Evolutionary conservation across 2,329 filamentous ascomycete genomes (phyloP).

Genomic region (Cladosporium sp.): DNA sequence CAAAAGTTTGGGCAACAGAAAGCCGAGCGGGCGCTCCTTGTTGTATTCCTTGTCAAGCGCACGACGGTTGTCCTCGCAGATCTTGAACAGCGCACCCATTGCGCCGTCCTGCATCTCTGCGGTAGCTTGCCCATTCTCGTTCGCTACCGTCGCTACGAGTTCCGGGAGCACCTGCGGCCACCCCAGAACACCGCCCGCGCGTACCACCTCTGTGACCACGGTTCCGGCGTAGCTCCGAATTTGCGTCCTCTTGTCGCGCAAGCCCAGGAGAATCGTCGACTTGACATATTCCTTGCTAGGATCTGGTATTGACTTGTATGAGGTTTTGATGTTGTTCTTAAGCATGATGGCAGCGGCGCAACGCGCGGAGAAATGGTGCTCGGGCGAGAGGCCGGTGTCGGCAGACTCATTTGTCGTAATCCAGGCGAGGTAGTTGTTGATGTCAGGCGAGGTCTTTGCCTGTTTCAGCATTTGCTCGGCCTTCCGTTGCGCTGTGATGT

Average conservation of each 20-base stretch:
- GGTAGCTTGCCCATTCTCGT: conserved; percentile 56
- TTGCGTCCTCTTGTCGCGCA: conserved; percentile 76
- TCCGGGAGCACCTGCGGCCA: conserved; percentile 91
- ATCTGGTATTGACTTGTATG: conserved; percentile 71
- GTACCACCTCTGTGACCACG: conserved; percentile 88
- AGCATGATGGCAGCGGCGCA: conserved; percentile 89
- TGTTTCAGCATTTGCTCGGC: conserved; percentile 89
- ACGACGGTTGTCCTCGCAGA: conserved; percentile 93
- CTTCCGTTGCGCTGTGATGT: conserved; percentile 77
- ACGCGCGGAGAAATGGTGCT: conserved; percentile 67
- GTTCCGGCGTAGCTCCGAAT: conserved; percentile 88
- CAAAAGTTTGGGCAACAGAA: conserved; percentile 85
- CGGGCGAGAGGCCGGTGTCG: conserved; percentile 52
- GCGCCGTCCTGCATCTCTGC: conserved; percentile 80
- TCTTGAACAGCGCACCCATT: conserved; percentile 88
- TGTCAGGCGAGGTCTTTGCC: conserved; percentile 81
- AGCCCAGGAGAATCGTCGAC: conserved; percentile 67
- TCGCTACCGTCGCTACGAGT: conserved; percentile 71
- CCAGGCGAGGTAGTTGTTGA: conserved; percentile 95
- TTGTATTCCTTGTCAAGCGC: conserved; percentile 82
- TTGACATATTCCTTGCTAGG: conserved; percentile 72
- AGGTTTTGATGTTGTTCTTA: conserved; percentile 81
- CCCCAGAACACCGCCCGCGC: conserved; percentile 74
- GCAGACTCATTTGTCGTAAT: conserved; percentile 66
- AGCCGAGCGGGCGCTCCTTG: conserved; percentile 79